Percentiles rank a stretch among this genome's conserved stretches.
Conservation (phyloP, 257 asterid genomes). For the Vinca minor region DNA sequence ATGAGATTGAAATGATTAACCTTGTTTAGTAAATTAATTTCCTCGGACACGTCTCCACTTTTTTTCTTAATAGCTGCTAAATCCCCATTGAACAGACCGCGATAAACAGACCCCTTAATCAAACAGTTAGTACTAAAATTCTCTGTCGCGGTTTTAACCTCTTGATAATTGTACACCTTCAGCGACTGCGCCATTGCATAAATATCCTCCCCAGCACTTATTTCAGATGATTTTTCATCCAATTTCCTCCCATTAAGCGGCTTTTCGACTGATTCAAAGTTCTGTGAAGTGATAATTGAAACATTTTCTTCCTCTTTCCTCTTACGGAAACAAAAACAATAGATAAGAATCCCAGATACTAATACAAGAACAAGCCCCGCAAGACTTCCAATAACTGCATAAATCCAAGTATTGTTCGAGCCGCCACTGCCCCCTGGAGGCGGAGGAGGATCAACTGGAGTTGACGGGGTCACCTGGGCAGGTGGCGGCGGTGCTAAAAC, state of each 20-base stretch:
- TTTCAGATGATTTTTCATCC: conserved; percentile 33
- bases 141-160: conserved; percentile 52
- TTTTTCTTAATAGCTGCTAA: conserved; percentile 79
- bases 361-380: conserved; percentile 37
- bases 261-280: conserved; percentile 40
- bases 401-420: conserved; percentile 55
- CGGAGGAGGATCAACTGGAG: conserved; percentile 22
- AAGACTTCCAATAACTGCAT: conserved; percentile 42
- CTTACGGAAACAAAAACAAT: conserved; percentile 21
- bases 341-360: conserved; percentile 20
- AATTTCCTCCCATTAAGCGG: conserved; percentile 25
- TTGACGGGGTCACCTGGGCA: conserved; percentile 17
- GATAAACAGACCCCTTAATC: conserved; percentile 70
- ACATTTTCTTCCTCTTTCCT: conserved; percentile 25
- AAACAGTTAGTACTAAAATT: conserved; percentile 42
- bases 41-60: conserved; percentile 75
- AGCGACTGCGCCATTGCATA: conserved; percentile 64
- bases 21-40: conserved; percentile 61
- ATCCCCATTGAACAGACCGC: conserved; percentile 69
- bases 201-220: conserved; percentile 43
- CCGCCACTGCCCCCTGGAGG: too few species aligned
- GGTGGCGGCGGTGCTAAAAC: conserved; percentile 49
- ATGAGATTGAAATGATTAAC: conserved; percentile 83
- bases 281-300: conserved; percentile 23
- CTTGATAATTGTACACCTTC: conserved; percentile 52